Conservation (phyloP, 441 rosid species). For the Populus hybrid region DNA sequence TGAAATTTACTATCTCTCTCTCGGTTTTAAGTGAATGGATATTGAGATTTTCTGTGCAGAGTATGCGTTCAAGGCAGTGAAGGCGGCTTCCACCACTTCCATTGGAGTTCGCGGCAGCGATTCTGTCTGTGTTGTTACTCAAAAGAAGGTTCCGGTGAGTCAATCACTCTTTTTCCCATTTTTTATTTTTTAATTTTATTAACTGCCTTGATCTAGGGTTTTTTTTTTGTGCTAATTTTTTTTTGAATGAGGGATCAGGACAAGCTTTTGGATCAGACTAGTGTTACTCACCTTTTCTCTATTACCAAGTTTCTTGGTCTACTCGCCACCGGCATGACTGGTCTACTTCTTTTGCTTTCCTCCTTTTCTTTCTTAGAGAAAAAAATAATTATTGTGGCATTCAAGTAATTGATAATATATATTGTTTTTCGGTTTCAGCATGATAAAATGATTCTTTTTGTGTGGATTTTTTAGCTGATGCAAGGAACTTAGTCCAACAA, state of each 20-base stretch:
- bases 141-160: slow-evolving; percentile 97
- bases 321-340: slow-evolving; percentile 93
- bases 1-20: neutral
- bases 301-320: slow-evolving; percentile 87
- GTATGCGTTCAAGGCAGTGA: slow-evolving; percentile 97
- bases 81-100: slow-evolving; percentile 84
- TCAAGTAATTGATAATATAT: neutral
- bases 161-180: neutral
- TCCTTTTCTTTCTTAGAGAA: neutral
- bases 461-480: slow-evolving; percentile 66
- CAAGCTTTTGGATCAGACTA: slow-evolving; percentile 94
- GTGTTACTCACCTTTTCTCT: slow-evolving; percentile 86
- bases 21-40: neutral
- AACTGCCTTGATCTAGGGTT: neutral
- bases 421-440: neutral
- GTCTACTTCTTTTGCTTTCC: slow-evolving; percentile 28
- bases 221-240: neutral
- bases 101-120: slow-evolving; percentile 96
- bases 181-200: neutral
- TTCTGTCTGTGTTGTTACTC: slow-evolving; percentile 92
- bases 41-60: slow-evolving; percentile 38
- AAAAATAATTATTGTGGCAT: neutral
- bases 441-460: neutral
- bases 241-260: slow-evolving; percentile 47
- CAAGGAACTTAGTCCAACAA: slow-evolving; percentile 95